Evolutionary conservation across 2,329 filamentous ascomycete genomes (phyloP), one percentile per base, ranked within the genome.

Genomic region (Pseudogymnoascus sp.): DNA sequence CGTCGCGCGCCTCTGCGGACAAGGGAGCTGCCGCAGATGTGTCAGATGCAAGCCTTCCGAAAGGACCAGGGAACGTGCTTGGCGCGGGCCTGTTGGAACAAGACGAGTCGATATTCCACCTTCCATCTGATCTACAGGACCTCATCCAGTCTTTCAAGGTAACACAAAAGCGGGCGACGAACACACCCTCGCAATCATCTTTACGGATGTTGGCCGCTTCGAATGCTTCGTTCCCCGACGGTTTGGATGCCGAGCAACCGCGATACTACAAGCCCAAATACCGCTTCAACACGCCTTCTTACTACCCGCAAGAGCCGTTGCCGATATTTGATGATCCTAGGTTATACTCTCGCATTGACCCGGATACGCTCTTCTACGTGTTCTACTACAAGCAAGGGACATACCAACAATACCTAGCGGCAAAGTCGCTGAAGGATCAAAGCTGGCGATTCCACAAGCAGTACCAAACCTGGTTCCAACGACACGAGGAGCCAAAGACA

Each of bases 401-500:
- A 1, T 92, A 96, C 68, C 92, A 97, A 73, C 94, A 99, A 73
- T 97, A 92, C 71, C 81, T 97, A 62, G 91, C 94, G 1, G 94
- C 94, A 12, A 96, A 96, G 75, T 91, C 94, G n/a, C 78, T 99
- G 59, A 99, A 99, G 77, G 90, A 93, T 67, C 94, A 99, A 75
- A 97, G 92, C 75, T 99, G 94, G 94, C 84, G 94, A 61, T 99
- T 99, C 74, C 94, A 99, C 77, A 99, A 99, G 79, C 94, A 97
- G 74, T 99, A 99, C 72, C 94, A 96, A 75, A 99, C 94, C 1
- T 99, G 94, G 94, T 99, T 99, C 71, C 94, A 99, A 75, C 84
- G 94, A 59, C 94, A 99, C 67, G 94, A 99, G 72, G 94, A 99
- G 78, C 94, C 94, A 16, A 99, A 99, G 80, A 92, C 87, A 68